A percentile compares a stretch with the other conserved stretches of the same genome.
These are phyloP conservation scores for Leccinum subgranulosum DNA, from an alignment of 768 basidiomycete genomes.

Conservation along the genomic window DNA sequence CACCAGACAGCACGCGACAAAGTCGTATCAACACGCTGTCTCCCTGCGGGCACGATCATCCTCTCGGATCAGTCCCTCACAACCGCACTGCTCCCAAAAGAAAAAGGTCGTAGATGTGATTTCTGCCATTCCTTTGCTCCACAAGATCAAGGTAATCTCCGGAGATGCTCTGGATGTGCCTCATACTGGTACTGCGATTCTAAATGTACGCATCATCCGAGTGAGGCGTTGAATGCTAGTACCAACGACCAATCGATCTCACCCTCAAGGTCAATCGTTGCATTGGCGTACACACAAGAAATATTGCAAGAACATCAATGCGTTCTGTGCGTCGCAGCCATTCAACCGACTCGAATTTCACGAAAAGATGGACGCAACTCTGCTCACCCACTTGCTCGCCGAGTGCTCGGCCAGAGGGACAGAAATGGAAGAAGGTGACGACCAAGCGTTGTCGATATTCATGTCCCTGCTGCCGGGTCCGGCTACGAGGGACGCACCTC, in stretches of 20 bases:
- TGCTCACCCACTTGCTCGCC: slow-evolving; percentile 63
- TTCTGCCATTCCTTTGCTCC: slow-evolving; percentile 41
- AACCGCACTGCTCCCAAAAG: slow-evolving; percentile 46
- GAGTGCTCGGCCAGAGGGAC: slow-evolving; percentile 24
- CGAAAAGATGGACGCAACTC: slow-evolving; percentile 56
- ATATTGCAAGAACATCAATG: slow-evolving; percentile 59
- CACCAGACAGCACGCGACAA: slow-evolving; percentile 51
- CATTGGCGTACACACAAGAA: slow-evolving; percentile 69
- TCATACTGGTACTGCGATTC: slow-evolving; percentile 72
- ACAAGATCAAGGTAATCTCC: no score
- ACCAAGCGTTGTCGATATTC: slow-evolving; percentile 35
- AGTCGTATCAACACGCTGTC: slow-evolving; percentile 38
- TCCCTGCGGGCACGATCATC: slow-evolving; percentile 49
- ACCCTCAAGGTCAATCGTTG: slow-evolving; percentile 53
- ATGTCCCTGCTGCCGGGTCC: slow-evolving; percentile 47
- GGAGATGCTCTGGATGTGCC: slow-evolving; percentile 4
- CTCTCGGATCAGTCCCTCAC: slow-evolving; percentile 44
- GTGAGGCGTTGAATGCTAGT: slow-evolving; percentile 1
- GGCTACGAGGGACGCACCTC: slow-evolving; percentile 19
- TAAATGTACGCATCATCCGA: slow-evolving; percentile 46
- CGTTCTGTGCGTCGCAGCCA: slow-evolving; percentile 41
- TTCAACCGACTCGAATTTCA: slow-evolving; percentile 51
- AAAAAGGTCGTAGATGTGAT: slow-evolving; percentile 70
- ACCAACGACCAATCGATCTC: slow-evolving; percentile 9
- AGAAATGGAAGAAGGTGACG: slow-evolving; percentile 10